Conservation (phyloP, 2,329 filamentous ascomycete genomes). For the Torrubiellomyces zombiae region DNA sequence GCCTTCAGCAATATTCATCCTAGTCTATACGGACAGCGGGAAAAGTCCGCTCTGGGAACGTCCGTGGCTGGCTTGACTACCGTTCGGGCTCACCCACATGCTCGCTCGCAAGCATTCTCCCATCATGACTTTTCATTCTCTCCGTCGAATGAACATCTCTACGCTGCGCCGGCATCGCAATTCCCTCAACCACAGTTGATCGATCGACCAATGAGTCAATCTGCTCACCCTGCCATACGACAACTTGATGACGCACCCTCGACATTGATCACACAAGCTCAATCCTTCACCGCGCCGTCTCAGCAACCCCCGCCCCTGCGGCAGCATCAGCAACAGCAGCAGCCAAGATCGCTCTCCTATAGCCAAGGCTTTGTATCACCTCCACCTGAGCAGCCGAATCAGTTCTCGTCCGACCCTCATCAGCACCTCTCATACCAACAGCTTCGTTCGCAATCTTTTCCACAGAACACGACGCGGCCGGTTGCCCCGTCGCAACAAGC, state of each 20-base stretch:
- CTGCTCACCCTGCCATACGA: conserved; percentile 17
- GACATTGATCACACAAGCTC: conserved; percentile 1
- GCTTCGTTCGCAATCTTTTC: too few relatives aligned
- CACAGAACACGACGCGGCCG: too few relatives aligned
- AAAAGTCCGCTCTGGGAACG: conserved; percentile 12
- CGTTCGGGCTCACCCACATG: conserved; percentile 14
- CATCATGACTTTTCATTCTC: conserved; percentile 18
- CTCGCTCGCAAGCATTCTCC: conserved; percentile 16
- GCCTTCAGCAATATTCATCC: conserved; percentile 19
- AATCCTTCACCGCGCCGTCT: conserved; percentile 2
- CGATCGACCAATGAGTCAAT: conserved; percentile 14
- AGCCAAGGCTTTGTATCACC: conserved; percentile 11
- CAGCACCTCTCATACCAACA: too few relatives aligned
- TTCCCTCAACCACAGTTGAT: conserved; percentile 18
- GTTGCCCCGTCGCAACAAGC: too few relatives aligned
- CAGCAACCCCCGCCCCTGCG: conserved; percentile 4
- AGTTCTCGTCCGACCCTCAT: too few relatives aligned
- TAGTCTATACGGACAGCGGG: conserved; percentile 20
- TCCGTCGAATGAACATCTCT: conserved; percentile 15
- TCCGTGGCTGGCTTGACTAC: conserved; percentile 14
- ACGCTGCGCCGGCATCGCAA: conserved; percentile 14
- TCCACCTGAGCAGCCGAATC: too few relatives aligned
- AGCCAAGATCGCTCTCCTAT: conserved; percentile 12
- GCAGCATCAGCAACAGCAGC: conserved; percentile 9
- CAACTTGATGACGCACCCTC: conserved; percentile 13